Conservation (phyloP, 768 basidiomycete genomes). For the Lanmaoa pseudosensibilis region DNA sequence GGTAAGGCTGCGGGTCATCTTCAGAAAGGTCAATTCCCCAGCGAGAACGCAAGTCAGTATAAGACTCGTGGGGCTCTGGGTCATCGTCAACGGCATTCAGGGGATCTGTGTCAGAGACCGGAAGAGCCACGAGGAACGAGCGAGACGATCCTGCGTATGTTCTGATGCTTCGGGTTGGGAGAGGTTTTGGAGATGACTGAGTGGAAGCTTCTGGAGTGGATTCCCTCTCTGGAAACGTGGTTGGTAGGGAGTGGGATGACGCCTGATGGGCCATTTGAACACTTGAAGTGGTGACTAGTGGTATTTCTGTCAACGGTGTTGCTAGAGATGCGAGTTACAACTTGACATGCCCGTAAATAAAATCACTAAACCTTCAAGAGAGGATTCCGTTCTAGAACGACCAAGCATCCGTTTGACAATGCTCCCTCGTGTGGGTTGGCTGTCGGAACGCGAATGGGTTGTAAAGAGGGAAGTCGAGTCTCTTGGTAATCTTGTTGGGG, state of each 20-base stretch:
- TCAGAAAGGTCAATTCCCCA: slow-evolving; percentile 84
- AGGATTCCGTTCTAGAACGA: slow-evolving; percentile 64
- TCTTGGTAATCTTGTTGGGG: slow-evolving; percentile 27
- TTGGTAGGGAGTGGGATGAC: slow-evolving; percentile 26
- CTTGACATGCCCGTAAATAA: neutral
- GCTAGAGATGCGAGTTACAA: neutral
- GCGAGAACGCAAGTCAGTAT: slow-evolving; percentile 67
- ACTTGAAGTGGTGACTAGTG: neutral
- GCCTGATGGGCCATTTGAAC: slow-evolving; percentile 19
- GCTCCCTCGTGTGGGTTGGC: slow-evolving; percentile 39
- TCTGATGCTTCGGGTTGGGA: slow-evolving; percentile 42
- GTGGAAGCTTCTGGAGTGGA: slow-evolving; percentile 26
- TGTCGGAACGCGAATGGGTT: slow-evolving; percentile 24
- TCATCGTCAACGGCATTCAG: slow-evolving; percentile 47
- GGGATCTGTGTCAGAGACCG: slow-evolving; percentile 32
- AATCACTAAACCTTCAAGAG: slow-evolving; percentile 32
- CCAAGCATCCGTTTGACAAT: slow-evolving; percentile 73
- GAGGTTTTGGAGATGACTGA: slow-evolving; percentile 26
- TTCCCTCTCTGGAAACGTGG: slow-evolving; percentile 24
- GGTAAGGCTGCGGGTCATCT: slow-evolving; percentile 54
- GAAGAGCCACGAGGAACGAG: slow-evolving; percentile 73
- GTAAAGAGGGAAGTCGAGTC: slow-evolving; percentile 43
- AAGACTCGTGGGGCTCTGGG: slow-evolving; percentile 64
- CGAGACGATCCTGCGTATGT: slow-evolving; percentile 79
- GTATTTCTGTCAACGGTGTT: neutral